Base-by-base conservation (phyloP, 345 rosid genomes). In the Camelina sativa region DNA sequence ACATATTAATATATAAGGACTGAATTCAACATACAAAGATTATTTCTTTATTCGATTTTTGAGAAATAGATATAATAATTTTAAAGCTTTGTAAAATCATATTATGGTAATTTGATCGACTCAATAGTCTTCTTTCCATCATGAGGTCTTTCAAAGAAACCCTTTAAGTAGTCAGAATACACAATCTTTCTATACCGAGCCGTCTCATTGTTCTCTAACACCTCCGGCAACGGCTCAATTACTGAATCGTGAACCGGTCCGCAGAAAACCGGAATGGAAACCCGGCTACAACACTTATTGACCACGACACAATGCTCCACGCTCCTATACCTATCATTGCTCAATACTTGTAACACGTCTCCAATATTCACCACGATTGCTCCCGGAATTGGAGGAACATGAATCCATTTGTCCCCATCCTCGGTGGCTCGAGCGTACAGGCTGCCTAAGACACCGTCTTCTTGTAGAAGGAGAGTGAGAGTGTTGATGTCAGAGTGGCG, bases 401-500 rank as follows among this genome's bases (percentile, higher is more conserved):
- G 40, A 6, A 52, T 35, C 82, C 82, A 79, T 41, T 69, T 54
- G 30, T 78, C 78, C 0, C 73, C 47, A 1, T 61, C 79, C 52
- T 80, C 77, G 11, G 61, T 55, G 23, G 66, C 79, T 66, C 81
- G 82, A 32, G 79, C 81, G 70, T 78, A 80, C 19, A 82, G 84
- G 20, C 87, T 82, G 35, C 78, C 79, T 30, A 53, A 53, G 54
- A 72, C 25, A 8, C 71, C 25, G 4, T 65, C 74, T 13, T 82
- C 82, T 58, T 84, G 87, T 17, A 80, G 73, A 30, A 84, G 84
- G 47, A 82, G 55, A 8, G 85, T 82, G 57, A 80, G 74, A 3
- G 81, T 74, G 25, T 80, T 77, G 56, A 80, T 63, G 72, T 84
- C 85, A 0, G 83, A 80, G 67, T 80, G 85, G 8, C 77, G 82